Base-by-base conservation (phyloP, 306 rosid genomes). In the Quercus bicolor region DNA sequence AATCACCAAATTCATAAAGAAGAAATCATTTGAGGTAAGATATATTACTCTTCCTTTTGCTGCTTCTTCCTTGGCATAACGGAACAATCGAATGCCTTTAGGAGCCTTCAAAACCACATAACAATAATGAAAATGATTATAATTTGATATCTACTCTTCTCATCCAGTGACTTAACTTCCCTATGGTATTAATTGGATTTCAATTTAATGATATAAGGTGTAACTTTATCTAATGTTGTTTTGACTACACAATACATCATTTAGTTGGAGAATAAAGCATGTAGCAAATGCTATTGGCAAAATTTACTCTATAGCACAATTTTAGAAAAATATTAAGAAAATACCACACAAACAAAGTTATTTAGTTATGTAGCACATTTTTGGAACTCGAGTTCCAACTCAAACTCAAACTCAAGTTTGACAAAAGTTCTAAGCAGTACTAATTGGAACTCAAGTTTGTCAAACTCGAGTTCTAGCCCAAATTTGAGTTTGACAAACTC, bases 21-120 rank as follows among this genome's bases (percentile, higher is more conserved):
- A 66, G 51, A 33, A 33, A 33, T 33, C 10, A 18, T 33, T 33
- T 66, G 24, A 33, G 51, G 51, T 66, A 12, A 64, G 43, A 28
- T 29, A 15, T 29, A 68, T 84, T 91, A 94, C 98, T 86, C 87
- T 88, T 89, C 92, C 93, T 73, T 70, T 88, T 66, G 93, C 86
- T 61, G 87, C 43, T 86, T 91, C 93, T 87, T 91, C 93, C 34
- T 81, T 88, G 59, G 55, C 8, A 70, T 89, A 81, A 59, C 86
- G 90, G 89, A 87, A 86, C 34, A 94, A 79, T 69, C 98, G 92
- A 65, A 79, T 55, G 73, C 98, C 98, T 12, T 89, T 83, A 3
- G 98, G 98, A 85, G 91, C 95, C 98, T 94, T 75, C 16, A 56
- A 89, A 84, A 75, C 71, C 83, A 68, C 57, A 53, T 31, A 83